Evolutionary conservation across 768 basidiomycete genomes (phyloP), one percentile per base, ranked within the genome.

Genomic region (Serendipita sp.): DNA sequence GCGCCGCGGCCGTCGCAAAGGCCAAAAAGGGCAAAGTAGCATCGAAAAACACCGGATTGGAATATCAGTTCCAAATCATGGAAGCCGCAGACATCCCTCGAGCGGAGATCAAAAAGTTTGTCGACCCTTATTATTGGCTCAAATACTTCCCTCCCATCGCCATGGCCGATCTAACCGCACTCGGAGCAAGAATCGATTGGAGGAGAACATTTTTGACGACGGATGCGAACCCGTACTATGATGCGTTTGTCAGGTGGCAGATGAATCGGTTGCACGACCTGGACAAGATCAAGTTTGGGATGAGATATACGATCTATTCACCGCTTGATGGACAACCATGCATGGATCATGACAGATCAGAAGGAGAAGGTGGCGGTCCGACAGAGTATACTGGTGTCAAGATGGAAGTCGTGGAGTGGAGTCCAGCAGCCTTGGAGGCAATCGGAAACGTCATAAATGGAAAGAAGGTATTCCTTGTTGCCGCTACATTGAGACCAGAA

Each of bases 61-160:
- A 86, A 35, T 98, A 98, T 75, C 96, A 99, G 73, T 99, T 98
- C 81, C 96, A 98, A 79, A 98, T 98, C 74, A 88, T 98, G 86
- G 87, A 94, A 71, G 88, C 91, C 46, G 90, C 96, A 69, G 86
- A 89, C 58, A 86, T 98, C 3, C 90, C 93, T 11, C 82, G 88
- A 45, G 74, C 78, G 10, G 92, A 98, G 70, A 91, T 97, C 77
- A 96, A 96, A 75, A 87, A 89, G 71, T 99, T 99, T 70, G 92
- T 94, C 2, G 94, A 99, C 72, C 89, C 96, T n/a, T 76, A 84
- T 65, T 78, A 94, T 74, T 99, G 96, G 96, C 76, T 94, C 71
- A 80, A 81, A 32, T 89, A 91, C 76, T 99, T 97, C 80, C 96
- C 96, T 54, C 95, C 94, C 32, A 95, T 98, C 71, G 93, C 94